Percentiles rank a stretch among this genome's conserved stretches.
These are phyloP conservation scores for Mycena capillaripes DNA, from an alignment of 768 basidiomycete species.

Conservation along the genomic window DNA sequence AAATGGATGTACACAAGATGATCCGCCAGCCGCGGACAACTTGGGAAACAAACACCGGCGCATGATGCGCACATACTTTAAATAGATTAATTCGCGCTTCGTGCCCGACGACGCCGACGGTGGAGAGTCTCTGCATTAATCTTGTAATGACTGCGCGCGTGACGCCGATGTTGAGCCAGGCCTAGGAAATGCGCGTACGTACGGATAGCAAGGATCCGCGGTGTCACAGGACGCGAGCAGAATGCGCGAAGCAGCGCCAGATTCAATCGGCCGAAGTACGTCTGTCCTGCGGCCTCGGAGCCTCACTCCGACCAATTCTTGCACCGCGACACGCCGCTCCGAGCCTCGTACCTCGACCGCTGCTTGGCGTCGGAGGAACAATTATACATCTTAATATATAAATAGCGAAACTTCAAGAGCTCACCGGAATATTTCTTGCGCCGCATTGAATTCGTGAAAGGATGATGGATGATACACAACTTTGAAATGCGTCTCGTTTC, in stretches of 20 bases:
- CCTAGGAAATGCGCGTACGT: neutral
- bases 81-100: neutral
- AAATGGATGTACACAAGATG: neutral
- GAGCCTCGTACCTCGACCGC: neutral
- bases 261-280: slow-evolving; percentile 7
- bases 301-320: neutral
- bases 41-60: neutral
- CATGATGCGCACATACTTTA: neutral
- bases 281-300: slow-evolving; percentile 25
- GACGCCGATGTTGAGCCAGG: neutral
- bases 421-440: neutral
- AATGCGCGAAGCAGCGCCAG: slow-evolving; percentile 9
- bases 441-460: neutral
- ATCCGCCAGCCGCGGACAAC: neutral
- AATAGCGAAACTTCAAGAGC: no score
- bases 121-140: slow-evolving; percentile 14
- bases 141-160: neutral
- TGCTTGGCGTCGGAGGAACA: neutral
- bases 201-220: slow-evolving; percentile 10
- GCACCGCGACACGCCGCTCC: neutral
- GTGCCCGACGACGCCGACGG: neutral
- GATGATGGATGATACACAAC: neutral
- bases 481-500: neutral
- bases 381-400: neutral
- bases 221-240: slow-evolving; percentile 23